Evolutionary conservation across 768 basidiomycete species (phyloP), one percentile per base, ranked within the genome.

Genomic region (Tylopilus cervinicoccineus): DNA sequence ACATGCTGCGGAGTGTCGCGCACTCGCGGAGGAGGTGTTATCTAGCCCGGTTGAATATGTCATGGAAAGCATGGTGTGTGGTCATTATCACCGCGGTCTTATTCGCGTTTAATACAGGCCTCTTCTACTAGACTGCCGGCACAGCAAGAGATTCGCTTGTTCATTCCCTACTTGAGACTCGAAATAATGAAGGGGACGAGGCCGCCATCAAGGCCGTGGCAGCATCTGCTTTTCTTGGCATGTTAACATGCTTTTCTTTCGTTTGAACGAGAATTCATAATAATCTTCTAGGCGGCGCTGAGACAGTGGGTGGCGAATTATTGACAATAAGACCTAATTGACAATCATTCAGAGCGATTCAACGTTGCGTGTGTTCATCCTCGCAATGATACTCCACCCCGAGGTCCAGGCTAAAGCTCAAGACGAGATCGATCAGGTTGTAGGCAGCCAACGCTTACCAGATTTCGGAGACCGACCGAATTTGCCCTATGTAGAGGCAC

Each of bases 371-470:
- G 43, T 60, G 10, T 71, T 72, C 47, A 38, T 68, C 41, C 59
- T 70, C 6, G 67, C 64, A 16, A 70, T 72, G 68, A 29, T 65
- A 8, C 59, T 60, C 19, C 34, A 69, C 43, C 70, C 69, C 3
- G 59, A 66, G 20, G 54, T 62, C 8, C 67, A 70, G 41, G 33
- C 20, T 3, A 65, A 58, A 27, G 71, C 68, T 13, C 57, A 59
- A 29, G 57, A 58, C 19, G 70, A 70, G 45, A 54, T 73, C 26
- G 56, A 64, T 27, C 51, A 39, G 2, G 60, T 70, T 13, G 50
- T 70, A 9, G 71, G 73, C 3, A 53, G 24, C 20, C 52, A 53
- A 5, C 58, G 65, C 4, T 55, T 67, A 14, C 70, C 70, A 5
- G 49, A 52, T 13, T 58, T 68, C 17, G 51, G 19, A 9, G 68